phyloP scores from a whole-genome alignment of 805 yeast genomes.

The Candida tammaniensis region DNA sequence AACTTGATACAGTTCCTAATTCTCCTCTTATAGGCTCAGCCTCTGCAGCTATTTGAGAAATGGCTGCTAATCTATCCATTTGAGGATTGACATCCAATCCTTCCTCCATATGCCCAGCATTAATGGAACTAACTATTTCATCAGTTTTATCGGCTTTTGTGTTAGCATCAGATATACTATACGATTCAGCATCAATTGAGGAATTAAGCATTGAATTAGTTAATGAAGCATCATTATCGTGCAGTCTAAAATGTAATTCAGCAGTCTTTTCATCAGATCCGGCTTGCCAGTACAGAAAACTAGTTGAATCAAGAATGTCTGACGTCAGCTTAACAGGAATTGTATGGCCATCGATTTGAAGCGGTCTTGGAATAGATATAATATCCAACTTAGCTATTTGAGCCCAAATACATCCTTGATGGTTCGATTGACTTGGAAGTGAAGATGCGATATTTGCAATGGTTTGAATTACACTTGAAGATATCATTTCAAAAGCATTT shows the following conservation, averaged over 20 bases:
- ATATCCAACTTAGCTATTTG: conserved; percentile 11
- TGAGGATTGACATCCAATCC: not conserved
- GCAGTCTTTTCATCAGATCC: not conserved
- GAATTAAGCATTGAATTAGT: conserved; percentile 6
- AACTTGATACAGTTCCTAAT: conserved; percentile 4
- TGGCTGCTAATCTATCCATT: not conserved
- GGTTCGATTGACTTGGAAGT: conserved; percentile 4
- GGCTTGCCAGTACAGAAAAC: conserved; percentile 1
- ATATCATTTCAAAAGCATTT: conserved; percentile 14
- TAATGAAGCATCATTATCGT: conserved; percentile 12
- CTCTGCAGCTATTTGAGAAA: not conserved
- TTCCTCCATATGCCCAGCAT: conserved; percentile 5
- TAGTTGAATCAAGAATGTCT: not conserved
- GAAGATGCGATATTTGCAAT: conserved; percentile 9
- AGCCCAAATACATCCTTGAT: conserved; percentile 13
- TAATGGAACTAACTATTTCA: conserved; percentile 6
- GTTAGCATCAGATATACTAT: conserved; percentile 1
- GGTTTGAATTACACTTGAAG: conserved; percentile 11
- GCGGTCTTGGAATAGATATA: conserved; percentile 6
- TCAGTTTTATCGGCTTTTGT: conserved; percentile 6
- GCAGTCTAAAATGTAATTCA: conserved; percentile 7
- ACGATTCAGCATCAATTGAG: conserved; percentile 4
- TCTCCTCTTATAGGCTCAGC: conserved; percentile 1
- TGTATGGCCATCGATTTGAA: conserved; percentile 6
- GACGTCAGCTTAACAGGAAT: conserved; percentile 7